A percentile compares a stretch with the other conserved stretches of the same genome.
Conservation (phyloP, 1,284 basidiomycete genomes). For the Microbotryum silenes-acaulis region DNA sequence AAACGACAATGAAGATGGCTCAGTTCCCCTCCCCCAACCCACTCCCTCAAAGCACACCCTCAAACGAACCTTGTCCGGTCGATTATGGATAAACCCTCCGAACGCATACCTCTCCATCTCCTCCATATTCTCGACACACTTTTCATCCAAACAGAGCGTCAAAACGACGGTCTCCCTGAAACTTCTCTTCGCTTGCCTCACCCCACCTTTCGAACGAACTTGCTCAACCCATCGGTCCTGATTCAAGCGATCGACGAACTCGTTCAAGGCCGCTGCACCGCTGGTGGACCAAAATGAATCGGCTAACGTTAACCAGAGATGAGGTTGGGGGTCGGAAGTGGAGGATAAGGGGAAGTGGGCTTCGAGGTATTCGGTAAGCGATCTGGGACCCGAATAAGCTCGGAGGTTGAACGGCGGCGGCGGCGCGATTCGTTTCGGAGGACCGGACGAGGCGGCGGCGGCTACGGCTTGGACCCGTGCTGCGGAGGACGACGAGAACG, state of each 20-base stretch:
- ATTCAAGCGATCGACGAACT: slow-evolving; percentile 18
- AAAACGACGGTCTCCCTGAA: slow-evolving; percentile 17
- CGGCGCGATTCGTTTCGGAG: neutral
- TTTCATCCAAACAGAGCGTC: slow-evolving; percentile 18
- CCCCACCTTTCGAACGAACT: neutral
- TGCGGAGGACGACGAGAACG: too few species aligned
- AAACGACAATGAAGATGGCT: neutral
- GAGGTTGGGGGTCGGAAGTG: neutral
- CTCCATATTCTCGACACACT: slow-evolving; percentile 6
- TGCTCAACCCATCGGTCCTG: slow-evolving; percentile 9
- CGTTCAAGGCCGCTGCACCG: slow-evolving; percentile 14
- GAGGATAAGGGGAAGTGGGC: slow-evolving; percentile 6
- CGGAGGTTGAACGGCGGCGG: neutral
- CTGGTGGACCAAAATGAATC: slow-evolving; percentile 8
- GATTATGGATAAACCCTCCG: slow-evolving; percentile 8
- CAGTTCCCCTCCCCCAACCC: neutral
- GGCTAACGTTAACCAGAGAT: slow-evolving; percentile 24
- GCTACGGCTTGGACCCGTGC: neutral
- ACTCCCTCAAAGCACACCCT: neutral
- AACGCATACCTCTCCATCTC: slow-evolving; percentile 16
- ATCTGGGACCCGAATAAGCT: neutral
- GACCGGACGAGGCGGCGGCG: too few species aligned
- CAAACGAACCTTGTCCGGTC: slow-evolving; percentile 17
- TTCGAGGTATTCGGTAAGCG: slow-evolving; percentile 11
- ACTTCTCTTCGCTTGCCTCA: neutral